Base-by-base conservation (phyloP, 495 filamentous ascomycete genomes). In the Daldinia childiae region DNA sequence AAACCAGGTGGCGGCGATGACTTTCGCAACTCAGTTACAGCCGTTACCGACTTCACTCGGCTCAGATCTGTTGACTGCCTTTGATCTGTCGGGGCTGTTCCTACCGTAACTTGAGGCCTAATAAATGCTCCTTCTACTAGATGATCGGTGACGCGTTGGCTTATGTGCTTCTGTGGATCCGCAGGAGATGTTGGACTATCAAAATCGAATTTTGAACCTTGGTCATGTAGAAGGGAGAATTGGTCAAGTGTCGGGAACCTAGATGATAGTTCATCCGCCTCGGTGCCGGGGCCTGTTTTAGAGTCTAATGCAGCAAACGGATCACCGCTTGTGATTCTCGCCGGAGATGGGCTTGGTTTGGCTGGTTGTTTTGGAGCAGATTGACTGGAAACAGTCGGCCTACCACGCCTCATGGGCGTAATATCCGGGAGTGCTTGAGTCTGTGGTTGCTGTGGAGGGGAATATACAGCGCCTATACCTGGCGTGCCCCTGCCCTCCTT, bases 191-290 rank as follows among this genome's bases (percentile, higher is more conserved):
- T 71, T 36, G 82, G 85, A 21, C 84, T 83, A 68, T 90, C 88
- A 76, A 98, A 98, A n/a, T 95, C 90, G 77, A 97, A 98, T 63
- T 93, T 95, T 58, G 87, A 83, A 12, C 93, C 92, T 43, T 90
- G 88, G 71, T 97, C 93, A 69, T 97, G 93, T 45, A 97, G 83
- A 43, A 98, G 84, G 26, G 94, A 88, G 76, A 99, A 99, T 70
- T 98, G 93, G 66, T 99, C 95, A 30, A 99, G 84, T 9, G 93
- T 93, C 3, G 95, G 95, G 72, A 98, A 99, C 57, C 91, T 87
- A 52, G 88, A 87, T 3, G 94, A 92, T 58, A 97, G 80, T 71
- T 98, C 96, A 71, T 98, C 95, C 6, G 79, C 81, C 51, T 82
- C 81, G 14, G 83, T 82, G 17, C 83, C 83, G 15, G 81, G 74